Base-by-base conservation (phyloP, 176 grass and related monocot species). In the Avena atlantica region DNA sequence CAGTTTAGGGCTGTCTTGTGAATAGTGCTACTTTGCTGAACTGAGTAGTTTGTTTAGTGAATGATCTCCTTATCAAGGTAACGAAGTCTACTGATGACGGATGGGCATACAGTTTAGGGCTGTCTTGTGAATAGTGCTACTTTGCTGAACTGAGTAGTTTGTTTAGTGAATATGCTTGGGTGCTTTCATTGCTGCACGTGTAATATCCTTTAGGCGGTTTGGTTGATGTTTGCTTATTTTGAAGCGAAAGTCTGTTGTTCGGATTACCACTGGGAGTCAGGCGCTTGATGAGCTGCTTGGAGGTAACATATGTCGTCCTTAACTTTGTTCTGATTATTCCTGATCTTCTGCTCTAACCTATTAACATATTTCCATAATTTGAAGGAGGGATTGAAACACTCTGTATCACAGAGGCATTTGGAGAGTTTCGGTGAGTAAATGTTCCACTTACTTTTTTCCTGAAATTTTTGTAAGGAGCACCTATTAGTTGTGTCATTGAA, bases 381-480 rank as follows among this genome's bases (percentile, higher is more conserved):
- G 69, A 89, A 98, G 93, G 93, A 81, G 93, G 95, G 84, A 95
- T 98, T 72, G 95, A 98, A 87, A 98, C 93, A n/a, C 93, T 95
- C 50, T 87, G 91, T 14, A 94, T 98, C 83, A 98, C 95, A 45
- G 93, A 98, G 81, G 93, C 93, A 76, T 98, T 89, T 70, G 95
- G 95, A n/a, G 95, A 98, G 89, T 98, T 98, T 57, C 85, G 93
- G 95, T 93, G 7, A 2, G 84, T 61, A 76, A 34, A 85, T 83
- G 44, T 72, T 86, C 78, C 13, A 50, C 16, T 34, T 89, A 17
- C 14, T 48, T 27, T 36, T 86, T 45, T 14, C 36, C 36, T 77
- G 7, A 58, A 3, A 0, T 80, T 20, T 25, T 71, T 72, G 12
- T 27, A 40, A 29, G 42, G 34, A 65, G 29, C 42, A 47, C 15